Base-by-base conservation (phyloP, 2,329 filamentous ascomycete species). In the Trichophyton mentagrophytes region DNA sequence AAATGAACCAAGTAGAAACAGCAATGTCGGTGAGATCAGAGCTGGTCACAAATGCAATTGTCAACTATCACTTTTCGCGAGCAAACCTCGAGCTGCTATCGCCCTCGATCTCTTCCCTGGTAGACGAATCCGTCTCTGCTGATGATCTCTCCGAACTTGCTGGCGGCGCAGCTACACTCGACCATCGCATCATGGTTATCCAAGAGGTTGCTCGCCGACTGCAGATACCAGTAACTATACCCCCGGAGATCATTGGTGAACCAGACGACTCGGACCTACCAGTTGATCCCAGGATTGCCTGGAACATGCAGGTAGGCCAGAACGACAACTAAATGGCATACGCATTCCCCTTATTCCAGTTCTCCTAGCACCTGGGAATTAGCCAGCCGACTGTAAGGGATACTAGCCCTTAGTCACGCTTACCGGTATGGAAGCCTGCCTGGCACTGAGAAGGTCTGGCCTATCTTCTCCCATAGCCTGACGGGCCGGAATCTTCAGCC, bases 51-150 rank as follows among this genome's bases (percentile, higher is more conserved):
- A 61, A 63, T 40, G 61, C 61, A 17, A 61, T 63, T 3, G 60
- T 63, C 47, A 63, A 63, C 25, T 63, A 63, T 22, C 59, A 63
- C 27, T 46, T 63, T 17, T 61, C 61, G 33, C 8, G 58, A 27
- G 47, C 49, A 49, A 63, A 63, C 33, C 57, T 63, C n/a, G 46
- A 60, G 17, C 27, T 63, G 15, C 57, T 63, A 22, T 58, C 59
- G 13, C 61, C 60, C 2, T 47, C 61, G 11, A 61, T 63, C 42
- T n/a, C 57, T 2, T 61, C 61, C 11, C 56, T 63, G 30, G 60
- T 61, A 13, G 61, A 63, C n/a, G 49, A 61, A 53, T 51, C 61
- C 6, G 44, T 63, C 49, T 61, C 61, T 42, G 11, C 46, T 3
- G 61, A 63, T 42, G 61, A 63, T 20, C 60, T 63, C 13, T 36